A percentile compares a stretch with the other conserved stretches of the same genome.
Evolutionary conservation across 371 early-diverging fungal genomes (phyloP).

Genomic region (Mortierella sp.): DNA sequence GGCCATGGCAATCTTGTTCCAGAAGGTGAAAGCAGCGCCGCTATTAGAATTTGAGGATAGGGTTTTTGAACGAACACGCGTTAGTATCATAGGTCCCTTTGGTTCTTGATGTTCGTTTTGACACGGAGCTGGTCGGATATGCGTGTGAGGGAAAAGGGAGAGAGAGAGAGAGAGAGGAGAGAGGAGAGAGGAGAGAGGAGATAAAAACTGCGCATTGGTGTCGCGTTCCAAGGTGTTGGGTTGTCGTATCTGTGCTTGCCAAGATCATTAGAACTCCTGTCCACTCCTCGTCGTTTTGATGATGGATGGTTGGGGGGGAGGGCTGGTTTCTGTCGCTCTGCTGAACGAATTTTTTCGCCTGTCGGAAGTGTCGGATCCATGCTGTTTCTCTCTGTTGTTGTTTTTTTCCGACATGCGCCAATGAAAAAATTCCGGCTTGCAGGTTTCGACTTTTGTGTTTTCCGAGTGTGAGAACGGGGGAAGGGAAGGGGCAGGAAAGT

Average conservation of each 20-base stretch:
- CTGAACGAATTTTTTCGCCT: background rate
- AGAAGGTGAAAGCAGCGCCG: conserved; percentile 33
- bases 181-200: background rate
- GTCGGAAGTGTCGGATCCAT: conserved; percentile 1
- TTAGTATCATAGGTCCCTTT: background rate
- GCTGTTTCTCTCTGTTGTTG: background rate
- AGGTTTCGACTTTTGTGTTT: background rate
- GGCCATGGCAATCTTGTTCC: conserved; percentile 26
- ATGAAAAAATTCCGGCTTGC: background rate
- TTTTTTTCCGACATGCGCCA: conserved; percentile 3
- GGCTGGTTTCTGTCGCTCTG: background rate
- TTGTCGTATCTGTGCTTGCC: too few species aligned
- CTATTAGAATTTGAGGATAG: conserved; percentile 6
- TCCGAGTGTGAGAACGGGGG: background rate
- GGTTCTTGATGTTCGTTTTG: background rate
- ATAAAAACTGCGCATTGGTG: too few species aligned
- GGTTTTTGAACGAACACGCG: background rate
- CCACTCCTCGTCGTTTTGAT: background rate
- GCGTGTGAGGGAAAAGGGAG: background rate
- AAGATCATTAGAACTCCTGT: too few species aligned
- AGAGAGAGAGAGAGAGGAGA: background rate
- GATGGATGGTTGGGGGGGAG: background rate
- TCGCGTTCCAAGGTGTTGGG: background rate
- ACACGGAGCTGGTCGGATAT: background rate
- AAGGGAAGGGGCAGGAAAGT: background rate